A percentile compares a stretch with the other conserved stretches of the same genome.
Evolutionary conservation across 257 asterid species (phyloP).

Genomic region (Leonotis leonurus): DNA sequence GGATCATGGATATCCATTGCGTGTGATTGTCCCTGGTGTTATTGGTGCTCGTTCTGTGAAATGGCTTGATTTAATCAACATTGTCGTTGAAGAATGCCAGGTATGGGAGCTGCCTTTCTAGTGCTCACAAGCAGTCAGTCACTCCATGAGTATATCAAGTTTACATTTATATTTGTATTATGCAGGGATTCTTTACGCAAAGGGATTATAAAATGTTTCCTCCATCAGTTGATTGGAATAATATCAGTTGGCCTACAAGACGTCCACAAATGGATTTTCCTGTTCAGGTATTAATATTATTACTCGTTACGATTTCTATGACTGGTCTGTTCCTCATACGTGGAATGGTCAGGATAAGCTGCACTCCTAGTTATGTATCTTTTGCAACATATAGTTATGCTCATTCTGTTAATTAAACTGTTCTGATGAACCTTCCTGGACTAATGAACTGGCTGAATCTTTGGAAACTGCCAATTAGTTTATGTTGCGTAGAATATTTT

Average conservation of each 20-base stretch:
- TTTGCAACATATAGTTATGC: not conserved
- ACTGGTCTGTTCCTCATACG: not conserved
- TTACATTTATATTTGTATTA: slow-evolving; percentile 18
- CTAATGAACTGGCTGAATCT: too few species aligned
- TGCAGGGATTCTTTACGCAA: slow-evolving; percentile 95
- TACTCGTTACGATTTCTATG: not conserved
- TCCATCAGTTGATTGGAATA: slow-evolving; percentile 93
- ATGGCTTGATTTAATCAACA: slow-evolving; percentile 88
- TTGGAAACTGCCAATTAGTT: too few species aligned
- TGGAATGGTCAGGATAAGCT: too few species aligned
- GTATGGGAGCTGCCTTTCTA: slow-evolving; percentile 23
- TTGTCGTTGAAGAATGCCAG: slow-evolving; percentile 85
- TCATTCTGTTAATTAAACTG: slow-evolving; percentile 1
- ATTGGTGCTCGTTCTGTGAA: slow-evolving; percentile 99
- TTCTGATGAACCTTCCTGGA: not conserved
- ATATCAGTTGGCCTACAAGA: slow-evolving; percentile 89
- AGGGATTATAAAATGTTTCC: slow-evolving; percentile 98
- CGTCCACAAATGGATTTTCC: slow-evolving; percentile 92
- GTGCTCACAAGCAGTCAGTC: slow-evolving; percentile 10
- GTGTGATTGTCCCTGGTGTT: slow-evolving; percentile 97
- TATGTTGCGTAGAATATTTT: too few species aligned
- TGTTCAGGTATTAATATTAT: slow-evolving; percentile 83
- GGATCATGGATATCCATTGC: slow-evolving; percentile 97
- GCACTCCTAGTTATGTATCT: not conserved
- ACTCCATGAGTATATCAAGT: slow-evolving; percentile 9